Conservation (phyloP, 345 rosid species). For the Corymbia maculata region DNA sequence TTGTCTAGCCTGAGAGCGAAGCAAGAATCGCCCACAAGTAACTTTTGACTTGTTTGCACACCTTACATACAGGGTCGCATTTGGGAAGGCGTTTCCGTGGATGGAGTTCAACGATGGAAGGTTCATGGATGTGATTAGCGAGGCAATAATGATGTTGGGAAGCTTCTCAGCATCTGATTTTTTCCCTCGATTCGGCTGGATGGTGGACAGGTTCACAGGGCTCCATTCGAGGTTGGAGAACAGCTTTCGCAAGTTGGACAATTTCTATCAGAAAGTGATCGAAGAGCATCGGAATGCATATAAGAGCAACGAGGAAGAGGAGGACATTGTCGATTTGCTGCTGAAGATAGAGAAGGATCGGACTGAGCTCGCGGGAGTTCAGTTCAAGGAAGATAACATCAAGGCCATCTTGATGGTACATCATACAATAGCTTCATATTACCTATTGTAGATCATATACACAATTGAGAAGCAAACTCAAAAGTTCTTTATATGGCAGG, state of each 20-base stretch:
- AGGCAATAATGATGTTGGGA: neutral
- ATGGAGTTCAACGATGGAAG: neutral
- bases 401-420: slow-evolving; percentile 5
- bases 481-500: neutral
- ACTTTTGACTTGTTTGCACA: neutral
- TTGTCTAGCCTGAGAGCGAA: neutral
- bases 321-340: slow-evolving; percentile 14
- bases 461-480: neutral
- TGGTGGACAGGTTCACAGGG: slow-evolving; percentile 13
- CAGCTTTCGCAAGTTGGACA: slow-evolving; percentile 2
- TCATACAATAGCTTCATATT: neutral
- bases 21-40: neutral
- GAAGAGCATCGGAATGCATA: neutral
- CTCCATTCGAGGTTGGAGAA: neutral
- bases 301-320: neutral
- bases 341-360: neutral
- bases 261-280: neutral
- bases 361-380: neutral
- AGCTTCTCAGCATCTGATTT: slow-evolving; percentile 5
- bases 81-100: slow-evolving; percentile 13
- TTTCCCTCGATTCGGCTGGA: slow-evolving; percentile 7
- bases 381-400: neutral
- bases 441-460: neutral
- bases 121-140: neutral
- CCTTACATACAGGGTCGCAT: slow-evolving; percentile 3